Conservation (phyloP, 164 flowering plant genomes). For the Sextonia rubra region DNA sequence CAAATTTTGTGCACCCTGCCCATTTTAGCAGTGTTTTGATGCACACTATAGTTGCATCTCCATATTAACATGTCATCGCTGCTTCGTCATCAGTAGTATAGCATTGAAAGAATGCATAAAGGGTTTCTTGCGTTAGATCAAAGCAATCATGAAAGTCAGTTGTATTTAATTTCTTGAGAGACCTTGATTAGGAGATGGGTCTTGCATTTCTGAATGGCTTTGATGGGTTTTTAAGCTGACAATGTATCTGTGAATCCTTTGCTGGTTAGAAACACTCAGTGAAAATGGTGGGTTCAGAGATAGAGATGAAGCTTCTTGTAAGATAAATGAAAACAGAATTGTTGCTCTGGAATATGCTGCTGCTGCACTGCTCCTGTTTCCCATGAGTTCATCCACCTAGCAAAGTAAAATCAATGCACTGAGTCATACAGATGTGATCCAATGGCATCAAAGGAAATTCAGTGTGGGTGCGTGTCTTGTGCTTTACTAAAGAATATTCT, state of each 20-base stretch:
- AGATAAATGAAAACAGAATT: conserved; percentile 40
- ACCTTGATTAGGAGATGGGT: conserved; percentile 5
- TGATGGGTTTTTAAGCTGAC: conserved; percentile 25
- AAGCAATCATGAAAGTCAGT: not conserved
- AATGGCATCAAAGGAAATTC: no score
- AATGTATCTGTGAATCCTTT: conserved; percentile 38
- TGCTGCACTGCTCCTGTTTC: conserved; percentile 31
- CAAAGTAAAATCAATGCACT: not conserved
- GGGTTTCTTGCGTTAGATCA: not conserved
- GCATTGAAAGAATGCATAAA: not conserved
- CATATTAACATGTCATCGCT: not conserved
- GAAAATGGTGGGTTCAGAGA: conserved; percentile 47
- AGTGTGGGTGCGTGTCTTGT: no score
- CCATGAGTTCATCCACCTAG: conserved; percentile 48
- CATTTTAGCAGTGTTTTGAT: not conserved
- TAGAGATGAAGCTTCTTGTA: conserved; percentile 40
- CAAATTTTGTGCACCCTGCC: not conserved
- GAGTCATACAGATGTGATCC: not conserved
- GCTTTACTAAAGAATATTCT: no score
- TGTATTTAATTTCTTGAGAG: conserved; percentile 18
- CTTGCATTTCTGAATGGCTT: conserved; percentile 15
- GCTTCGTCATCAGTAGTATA: not conserved
- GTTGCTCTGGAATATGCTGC: conserved; percentile 40
- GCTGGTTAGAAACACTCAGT: conserved; percentile 23
- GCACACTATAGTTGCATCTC: not conserved